Evolutionary conservation across 176 grass and related monocot species (phyloP), one percentile per base, ranked within the genome.

Genomic region (Eragrostis nindensis): DNA sequence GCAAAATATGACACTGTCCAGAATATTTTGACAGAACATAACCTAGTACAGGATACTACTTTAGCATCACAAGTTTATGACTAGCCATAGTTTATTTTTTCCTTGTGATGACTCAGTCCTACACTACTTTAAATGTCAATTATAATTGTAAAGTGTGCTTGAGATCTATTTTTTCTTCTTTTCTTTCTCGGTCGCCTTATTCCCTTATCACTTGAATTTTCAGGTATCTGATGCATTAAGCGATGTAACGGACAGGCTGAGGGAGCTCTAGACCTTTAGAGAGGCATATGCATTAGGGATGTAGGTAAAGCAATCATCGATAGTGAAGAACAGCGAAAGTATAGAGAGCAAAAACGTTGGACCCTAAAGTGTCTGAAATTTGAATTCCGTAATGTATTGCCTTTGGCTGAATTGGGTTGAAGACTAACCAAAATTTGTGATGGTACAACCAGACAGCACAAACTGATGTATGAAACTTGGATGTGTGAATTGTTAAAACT

Each of bases 161-260:
- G 25, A 25, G 13, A 62, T 13, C 14, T 63, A 19, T 9, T 21
- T 64, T 63, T n/a, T 48, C 3, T 54, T 68, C 30, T 55, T 57
- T 57, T 24, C 39, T 29, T 36, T n/a, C 5, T 45, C 45, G 10
- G 11, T 55, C 5, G 46, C 36, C 1, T 26, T 77, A 54, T 53
- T 18, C 15, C 11, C 5, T 49, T 60, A 61, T 68, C 42, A 71
- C 47, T 27, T 17, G 32, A 40, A 21, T 17, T 72, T 77, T 47
- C 80, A 87, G 86, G 74, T 73, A 19, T 57, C 39, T 11, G 26
- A 78, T 42, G 19, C 15, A 72, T 43, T 71, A 76, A 69, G 29
- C 12, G 39, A 71, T 25, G 72, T 78, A 83, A 65, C 80, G 18
- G 48, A 71, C 21, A 72, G 38, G 48, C 21, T 87, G 39, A 46